Evolutionary conservation across 2,329 filamentous ascomycete species (phyloP).

Genomic region (Sclerotinia subarctica): DNA sequence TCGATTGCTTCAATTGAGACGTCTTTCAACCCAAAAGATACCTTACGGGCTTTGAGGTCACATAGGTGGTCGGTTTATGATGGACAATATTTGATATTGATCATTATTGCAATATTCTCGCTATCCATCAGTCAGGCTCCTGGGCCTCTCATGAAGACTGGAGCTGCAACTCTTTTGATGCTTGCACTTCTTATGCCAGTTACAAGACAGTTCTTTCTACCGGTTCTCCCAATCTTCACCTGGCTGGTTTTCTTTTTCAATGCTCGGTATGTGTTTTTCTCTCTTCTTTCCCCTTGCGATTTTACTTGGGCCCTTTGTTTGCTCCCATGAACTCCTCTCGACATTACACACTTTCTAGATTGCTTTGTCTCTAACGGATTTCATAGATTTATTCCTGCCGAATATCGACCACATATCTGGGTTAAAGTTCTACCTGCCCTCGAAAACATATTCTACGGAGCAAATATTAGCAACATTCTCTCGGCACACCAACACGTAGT

Average conservation of each 20-base stretch:
- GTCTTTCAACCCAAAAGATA: slow-evolving; percentile 77
- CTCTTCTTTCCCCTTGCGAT: background rate
- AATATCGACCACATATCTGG: slow-evolving; percentile 91
- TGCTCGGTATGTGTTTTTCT: slow-evolving; percentile 58
- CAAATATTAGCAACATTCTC: slow-evolving; percentile 92
- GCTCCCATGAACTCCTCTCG: slow-evolving; percentile 20
- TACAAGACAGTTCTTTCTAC: slow-evolving; percentile 87
- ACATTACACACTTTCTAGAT: slow-evolving; percentile 16
- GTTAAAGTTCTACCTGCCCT: slow-evolving; percentile 90
- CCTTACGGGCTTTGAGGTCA: slow-evolving; percentile 68
- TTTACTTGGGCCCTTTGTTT: slow-evolving; percentile 4
- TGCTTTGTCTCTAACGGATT: slow-evolving; percentile 12
- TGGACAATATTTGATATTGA: slow-evolving; percentile 76
- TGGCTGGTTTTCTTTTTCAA: slow-evolving; percentile 87
- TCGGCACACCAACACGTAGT: slow-evolving; percentile 82
- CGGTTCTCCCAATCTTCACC: slow-evolving; percentile 77
- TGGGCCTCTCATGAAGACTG: slow-evolving; percentile 74
- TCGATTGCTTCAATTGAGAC: slow-evolving; percentile 75
- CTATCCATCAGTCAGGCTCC: slow-evolving; percentile 76
- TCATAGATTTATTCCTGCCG: slow-evolving; percentile 79
- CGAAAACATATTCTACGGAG: slow-evolving; percentile 94
- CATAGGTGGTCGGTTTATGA: slow-evolving; percentile 83
- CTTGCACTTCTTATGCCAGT: slow-evolving; percentile 74
- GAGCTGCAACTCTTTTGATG: slow-evolving; percentile 63
- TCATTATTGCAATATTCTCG: slow-evolving; percentile 74